Evolutionary conservation across 495 filamentous ascomycete genomes (phyloP), one percentile per base, ranked within the genome.

Genomic region (Penicillium canescens): DNA sequence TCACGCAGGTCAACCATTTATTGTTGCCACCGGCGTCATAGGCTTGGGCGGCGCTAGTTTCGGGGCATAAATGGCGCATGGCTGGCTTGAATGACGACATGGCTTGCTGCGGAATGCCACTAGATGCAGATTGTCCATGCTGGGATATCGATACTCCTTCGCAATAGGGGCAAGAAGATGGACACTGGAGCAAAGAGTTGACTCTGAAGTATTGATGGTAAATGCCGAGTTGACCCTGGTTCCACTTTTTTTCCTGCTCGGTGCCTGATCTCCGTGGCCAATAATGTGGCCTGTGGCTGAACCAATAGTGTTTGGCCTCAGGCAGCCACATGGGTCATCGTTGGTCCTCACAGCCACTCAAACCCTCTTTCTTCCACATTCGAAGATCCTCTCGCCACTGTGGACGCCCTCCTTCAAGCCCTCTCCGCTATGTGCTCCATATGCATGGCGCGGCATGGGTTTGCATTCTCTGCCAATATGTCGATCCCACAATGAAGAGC

Each of bases 1-100:
- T 26, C 13, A 21, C 38, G 31, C 31, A 46, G 31, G 18, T 1
- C 10, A 8, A 13, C 40, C 40, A 42, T 37, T 13, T 34, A 16
- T 4, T 23, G 20, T 43, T n/a, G 49, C 49, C 49, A 51, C 49
- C 4, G 20, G 33, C 49, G 49, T 51, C 39, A 51, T 51, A 23
- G 46, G 37, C 37, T 38, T 42, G 8, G 1, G n/a, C 21, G 18
- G 35, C 47, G 37, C 37, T 50, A 42, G 12, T 28, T 5, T 4
- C 38, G 24, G 38, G 38, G 1, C 47, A 42, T 3, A 35, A 42
- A 36, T 51, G 48, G 42, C 48, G 48, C 35, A 23, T 6, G 6
- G 18, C 12, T 24, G 31, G 18, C 4, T 28, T 10, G 1, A 36
- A 18, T 38, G 21, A 28, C 34, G 46, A 9, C 7, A 14, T 3